Percentiles rank a stretch among this genome's conserved stretches.
Evolutionary conservation across 1,139 yeast species (phyloP).

Genomic region (Blastobotrys arbuscula): DNA sequence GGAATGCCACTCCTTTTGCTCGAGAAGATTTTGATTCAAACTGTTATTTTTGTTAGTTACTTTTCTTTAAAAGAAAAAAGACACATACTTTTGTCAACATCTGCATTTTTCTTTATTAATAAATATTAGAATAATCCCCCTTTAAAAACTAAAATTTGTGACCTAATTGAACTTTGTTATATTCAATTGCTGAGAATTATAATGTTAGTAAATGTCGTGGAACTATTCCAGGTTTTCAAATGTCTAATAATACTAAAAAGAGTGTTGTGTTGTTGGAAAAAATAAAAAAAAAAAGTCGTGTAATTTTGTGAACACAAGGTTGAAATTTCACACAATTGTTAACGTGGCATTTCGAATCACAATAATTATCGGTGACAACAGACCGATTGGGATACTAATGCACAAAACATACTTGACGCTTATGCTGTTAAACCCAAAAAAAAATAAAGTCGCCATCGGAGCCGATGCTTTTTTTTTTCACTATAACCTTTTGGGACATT

Average conservation of each 20-base stretch:
- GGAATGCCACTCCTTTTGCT: constrained; percentile 98
- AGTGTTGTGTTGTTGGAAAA: too few species aligned
- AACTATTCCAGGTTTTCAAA: too few species aligned
- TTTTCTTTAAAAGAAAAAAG: constrained; percentile 7
- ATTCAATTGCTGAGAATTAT: too few species aligned
- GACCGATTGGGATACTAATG: neutral
- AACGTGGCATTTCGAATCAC: neutral
- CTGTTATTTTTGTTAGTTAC: constrained; percentile 31
- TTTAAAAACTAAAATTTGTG: too few species aligned
- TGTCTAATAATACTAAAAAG: too few species aligned
- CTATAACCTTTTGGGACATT: neutral
- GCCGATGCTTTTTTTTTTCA: neutral
- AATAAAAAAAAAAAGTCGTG: neutral
- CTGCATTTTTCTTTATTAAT: constrained; percentile 51
- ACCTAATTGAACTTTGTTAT: too few species aligned
- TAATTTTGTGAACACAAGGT: too few species aligned
- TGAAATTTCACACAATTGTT: neutral
- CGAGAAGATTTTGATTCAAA: constrained; percentile 98
- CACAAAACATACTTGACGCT: too few species aligned
- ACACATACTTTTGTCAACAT: constrained; percentile 82
- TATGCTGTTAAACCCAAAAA: neutral
- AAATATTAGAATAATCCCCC: too few species aligned
- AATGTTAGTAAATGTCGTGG: too few species aligned
- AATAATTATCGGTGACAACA: neutral
- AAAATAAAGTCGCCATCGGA: neutral